Conservation (phyloP, 768 basidiomycete species). For the Boletus reticulatus region DNA sequence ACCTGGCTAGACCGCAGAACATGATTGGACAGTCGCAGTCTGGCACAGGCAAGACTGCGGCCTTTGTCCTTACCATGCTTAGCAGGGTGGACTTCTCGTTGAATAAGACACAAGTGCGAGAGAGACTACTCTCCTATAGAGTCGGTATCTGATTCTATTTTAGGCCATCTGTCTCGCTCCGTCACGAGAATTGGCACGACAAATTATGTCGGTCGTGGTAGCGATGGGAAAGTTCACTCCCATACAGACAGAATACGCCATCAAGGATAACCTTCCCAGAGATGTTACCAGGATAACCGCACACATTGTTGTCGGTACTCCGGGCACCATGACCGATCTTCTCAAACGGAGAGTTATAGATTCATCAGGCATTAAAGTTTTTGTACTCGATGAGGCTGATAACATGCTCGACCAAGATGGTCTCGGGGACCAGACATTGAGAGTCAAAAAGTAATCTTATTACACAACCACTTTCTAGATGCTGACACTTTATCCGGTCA, state of each 20-base stretch:
- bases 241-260: slow-evolving; percentile 93
- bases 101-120: slow-evolving; percentile 76
- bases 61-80: slow-evolving; percentile 96
- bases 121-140: background rate
- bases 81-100: slow-evolving; percentile 85
- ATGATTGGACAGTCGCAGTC: slow-evolving; percentile 99
- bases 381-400: slow-evolving; percentile 97
- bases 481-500: slow-evolving; percentile 27
- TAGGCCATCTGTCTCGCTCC: slow-evolving; percentile 98
- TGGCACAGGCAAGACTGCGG: slow-evolving; percentile 98
- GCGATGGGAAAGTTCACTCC: slow-evolving; percentile 94
- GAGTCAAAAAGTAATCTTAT: slow-evolving; percentile 82
- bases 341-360: slow-evolving; percentile 79
- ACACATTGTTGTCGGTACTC: slow-evolving; percentile 94
- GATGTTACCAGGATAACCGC: slow-evolving; percentile 69
- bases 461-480: background rate
- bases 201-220: slow-evolving; percentile 94
- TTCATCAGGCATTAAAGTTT: slow-evolving; percentile 77
- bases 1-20: slow-evolving; percentile 74
- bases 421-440: slow-evolving; percentile 88
- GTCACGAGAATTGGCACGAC: slow-evolving; percentile 93
- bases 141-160: slow-evolving; percentile 3
- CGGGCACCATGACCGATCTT: slow-evolving; percentile 91
- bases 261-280: slow-evolving; percentile 79
- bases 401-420: slow-evolving; percentile 98